Evolutionary conservation across 208 protist species (phyloP).

Genomic region (Acanthamoeba royreba): DNA sequence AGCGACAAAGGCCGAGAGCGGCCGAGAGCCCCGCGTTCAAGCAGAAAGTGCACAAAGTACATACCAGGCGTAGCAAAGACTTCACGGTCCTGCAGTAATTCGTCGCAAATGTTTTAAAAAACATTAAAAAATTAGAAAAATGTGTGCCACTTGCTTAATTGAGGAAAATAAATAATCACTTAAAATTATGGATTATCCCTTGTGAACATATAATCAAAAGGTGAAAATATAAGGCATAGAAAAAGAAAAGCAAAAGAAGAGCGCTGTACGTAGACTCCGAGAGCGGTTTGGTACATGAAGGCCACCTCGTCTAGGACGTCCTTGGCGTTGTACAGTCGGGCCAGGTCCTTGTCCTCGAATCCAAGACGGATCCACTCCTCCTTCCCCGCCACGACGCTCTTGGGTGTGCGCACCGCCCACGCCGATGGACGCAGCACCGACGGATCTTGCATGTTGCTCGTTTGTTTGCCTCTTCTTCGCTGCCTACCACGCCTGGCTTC

Average conservation of each 20-base stretch:
- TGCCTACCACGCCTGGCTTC: too few relatives aligned
- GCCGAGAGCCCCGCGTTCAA: neutral
- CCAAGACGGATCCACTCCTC: conserved; percentile 33
- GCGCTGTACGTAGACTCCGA: neutral
- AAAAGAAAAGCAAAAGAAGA: neutral
- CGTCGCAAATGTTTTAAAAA: neutral
- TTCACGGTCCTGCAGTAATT: conserved; percentile 31
- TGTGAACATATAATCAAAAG: too few relatives aligned
- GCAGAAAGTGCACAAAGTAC: neutral
- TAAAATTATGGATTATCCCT: too few relatives aligned
- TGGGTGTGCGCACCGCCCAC: conserved; percentile 36
- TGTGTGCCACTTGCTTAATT: neutral
- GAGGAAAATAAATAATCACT: neutral
- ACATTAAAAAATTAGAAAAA: neutral
- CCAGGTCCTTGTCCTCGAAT: conserved; percentile 24
- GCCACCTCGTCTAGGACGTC: conserved; percentile 50
- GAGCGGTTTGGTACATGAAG: conserved; percentile 17
- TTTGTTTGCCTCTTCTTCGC: too few relatives aligned
- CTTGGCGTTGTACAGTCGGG: conserved; percentile 30
- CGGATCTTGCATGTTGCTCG: neutral
- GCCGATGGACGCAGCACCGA: conserved; percentile 32
- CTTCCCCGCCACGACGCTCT: neutral
- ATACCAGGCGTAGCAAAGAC: conserved; percentile 7
- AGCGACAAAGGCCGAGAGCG: neutral
- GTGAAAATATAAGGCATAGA: too few relatives aligned